These are phyloP conservation scores for Aspergillus neotritici DNA, from an alignment of 2,329 filamentous ascomycete species.

Conservation along the genomic window DNA sequence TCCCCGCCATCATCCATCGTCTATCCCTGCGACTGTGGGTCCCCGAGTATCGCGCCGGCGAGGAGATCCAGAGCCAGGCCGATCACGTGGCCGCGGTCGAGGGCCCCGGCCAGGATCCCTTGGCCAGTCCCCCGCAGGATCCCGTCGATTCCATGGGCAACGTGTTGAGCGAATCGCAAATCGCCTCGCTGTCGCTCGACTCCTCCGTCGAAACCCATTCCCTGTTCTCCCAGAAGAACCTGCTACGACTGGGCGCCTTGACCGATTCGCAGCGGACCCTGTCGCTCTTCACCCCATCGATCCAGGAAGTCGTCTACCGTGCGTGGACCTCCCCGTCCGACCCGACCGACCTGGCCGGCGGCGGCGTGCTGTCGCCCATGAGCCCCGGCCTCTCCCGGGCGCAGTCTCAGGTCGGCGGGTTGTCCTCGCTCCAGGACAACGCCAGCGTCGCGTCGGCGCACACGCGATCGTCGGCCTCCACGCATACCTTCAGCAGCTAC, in stretches of 20 bases:
- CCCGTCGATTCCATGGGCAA: conserved; percentile 77
- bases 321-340: conserved; percentile 83
- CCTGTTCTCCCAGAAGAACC: conserved; percentile 91
- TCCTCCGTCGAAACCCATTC: conserved; percentile 76
- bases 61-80: conserved; percentile 50
- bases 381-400: conserved; percentile 55
- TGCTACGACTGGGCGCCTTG: conserved; percentile 73
- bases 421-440: conserved; percentile 69
- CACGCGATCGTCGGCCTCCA: conserved; percentile 47
- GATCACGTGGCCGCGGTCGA: conserved; percentile 48
- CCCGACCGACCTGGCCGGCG: conserved; percentile 51
- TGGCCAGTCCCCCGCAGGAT: conserved; percentile 73
- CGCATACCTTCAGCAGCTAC: conserved; percentile 34
- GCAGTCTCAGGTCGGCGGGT: conserved; percentile 59
- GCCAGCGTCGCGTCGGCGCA: conserved; percentile 61
- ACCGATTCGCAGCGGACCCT: conserved; percentile 85
- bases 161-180: conserved; percentile 65
- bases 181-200: conserved; percentile 73
- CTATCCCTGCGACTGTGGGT: conserved; percentile 85
- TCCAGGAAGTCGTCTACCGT: conserved; percentile 82
- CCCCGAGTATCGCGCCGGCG: conserved; percentile 70
- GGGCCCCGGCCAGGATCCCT: conserved; percentile 67
- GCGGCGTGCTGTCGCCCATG: conserved; percentile 34
- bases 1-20: conserved; percentile 92
- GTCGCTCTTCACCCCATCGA: conserved; percentile 86